Evolutionary conservation across 2,329 filamentous ascomycete species (phyloP).

Genomic region (Apiospora phragmitis): DNA sequence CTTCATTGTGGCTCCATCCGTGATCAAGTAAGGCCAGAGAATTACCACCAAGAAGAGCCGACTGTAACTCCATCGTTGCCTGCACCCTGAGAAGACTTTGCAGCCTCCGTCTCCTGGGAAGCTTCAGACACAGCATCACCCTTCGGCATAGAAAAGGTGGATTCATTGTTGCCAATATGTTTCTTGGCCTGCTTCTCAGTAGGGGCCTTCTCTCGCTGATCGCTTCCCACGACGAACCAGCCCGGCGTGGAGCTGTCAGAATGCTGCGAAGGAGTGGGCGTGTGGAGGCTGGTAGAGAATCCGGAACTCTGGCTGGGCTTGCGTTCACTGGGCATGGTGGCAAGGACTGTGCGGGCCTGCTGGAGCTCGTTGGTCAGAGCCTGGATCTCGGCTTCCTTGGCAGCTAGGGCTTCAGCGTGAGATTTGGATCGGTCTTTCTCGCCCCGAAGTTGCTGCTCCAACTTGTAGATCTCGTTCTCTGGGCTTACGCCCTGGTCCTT

Average conservation of each 20-base stretch:
- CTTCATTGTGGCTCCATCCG: not conserved
- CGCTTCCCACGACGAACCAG: not conserved
- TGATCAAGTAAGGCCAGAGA: not conserved
- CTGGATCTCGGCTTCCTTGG: not conserved
- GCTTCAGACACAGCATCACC: too few species aligned
- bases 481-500: too few species aligned
- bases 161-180: too few species aligned
- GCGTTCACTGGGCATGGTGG: not conserved
- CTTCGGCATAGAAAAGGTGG: too few species aligned
- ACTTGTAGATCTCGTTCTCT: not conserved
- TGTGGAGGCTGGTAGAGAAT: not conserved
- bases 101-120: too few species aligned
- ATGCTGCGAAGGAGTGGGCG: not conserved
- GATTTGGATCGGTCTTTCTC: not conserved
- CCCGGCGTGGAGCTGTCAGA: not conserved
- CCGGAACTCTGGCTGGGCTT: not conserved
- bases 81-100: too few species aligned
- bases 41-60: not conserved
- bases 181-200: not conserved
- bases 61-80: too few species aligned
- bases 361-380: not conserved
- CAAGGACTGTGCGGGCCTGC: not conserved
- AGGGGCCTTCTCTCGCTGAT: not conserved
- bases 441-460: not conserved
- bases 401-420: not conserved